Percentiles rank a stretch among this genome's conserved stretches.
Conservation (phyloP, 306 rosid species). For the Vigna reflexopilosa region DNA sequence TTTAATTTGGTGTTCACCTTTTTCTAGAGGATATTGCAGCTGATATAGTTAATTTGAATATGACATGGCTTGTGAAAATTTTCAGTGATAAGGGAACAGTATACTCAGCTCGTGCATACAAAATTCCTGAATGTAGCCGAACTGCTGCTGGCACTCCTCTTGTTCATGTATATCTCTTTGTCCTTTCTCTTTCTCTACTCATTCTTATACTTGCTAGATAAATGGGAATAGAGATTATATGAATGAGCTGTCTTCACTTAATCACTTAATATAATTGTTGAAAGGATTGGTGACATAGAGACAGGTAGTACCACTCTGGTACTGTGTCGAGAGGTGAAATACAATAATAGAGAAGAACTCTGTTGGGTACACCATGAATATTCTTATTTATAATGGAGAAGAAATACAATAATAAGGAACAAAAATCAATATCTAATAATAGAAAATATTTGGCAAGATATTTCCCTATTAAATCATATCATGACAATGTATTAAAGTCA, state of each 20-base stretch:
- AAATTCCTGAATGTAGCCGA: conserved; percentile 90
- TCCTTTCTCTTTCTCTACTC: not conserved
- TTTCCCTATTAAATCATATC: no score
- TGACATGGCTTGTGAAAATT: conserved; percentile 30
- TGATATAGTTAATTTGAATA: conserved; percentile 32
- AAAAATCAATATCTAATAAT: no score
- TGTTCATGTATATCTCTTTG: conserved; percentile 67
- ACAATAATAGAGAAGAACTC: no score
- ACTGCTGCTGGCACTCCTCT: conserved; percentile 95
- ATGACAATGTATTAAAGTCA: no score
- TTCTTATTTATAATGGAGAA: no score
- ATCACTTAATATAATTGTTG: not conserved
- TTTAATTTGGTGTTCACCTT: conserved; percentile 23
- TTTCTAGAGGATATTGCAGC: conserved; percentile 17
- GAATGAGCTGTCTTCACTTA: not conserved
- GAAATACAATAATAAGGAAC: no score
- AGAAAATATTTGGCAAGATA: no score
- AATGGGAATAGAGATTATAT: not conserved
- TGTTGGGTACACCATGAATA: no score
- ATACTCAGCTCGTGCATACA: conserved; percentile 92
- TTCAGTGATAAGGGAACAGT: conserved; percentile 95
- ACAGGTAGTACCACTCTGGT: no score
- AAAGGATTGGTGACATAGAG: no score
- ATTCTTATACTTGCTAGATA: conserved; percentile 6
- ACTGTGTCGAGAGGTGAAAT: no score